Percentiles rank a stretch among this genome's conserved stretches.
Evolutionary conservation across 345 rosid genomes (phyloP).

Genomic region (Chamaenerion angustifolium): DNA sequence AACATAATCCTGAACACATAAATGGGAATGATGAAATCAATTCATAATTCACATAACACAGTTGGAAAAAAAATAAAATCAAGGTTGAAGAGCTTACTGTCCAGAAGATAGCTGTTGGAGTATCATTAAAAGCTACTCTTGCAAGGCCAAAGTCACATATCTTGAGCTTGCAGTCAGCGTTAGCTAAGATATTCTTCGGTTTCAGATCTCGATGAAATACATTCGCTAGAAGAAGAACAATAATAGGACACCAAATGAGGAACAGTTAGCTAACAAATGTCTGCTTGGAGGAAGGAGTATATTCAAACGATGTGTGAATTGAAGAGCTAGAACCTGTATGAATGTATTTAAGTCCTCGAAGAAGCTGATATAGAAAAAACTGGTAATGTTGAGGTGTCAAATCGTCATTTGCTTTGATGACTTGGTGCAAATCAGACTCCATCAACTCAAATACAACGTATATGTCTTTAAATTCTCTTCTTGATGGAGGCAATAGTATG

Average conservation of each 20-base stretch:
- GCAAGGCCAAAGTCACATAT: constrained; percentile 99
- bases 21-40: not conserved
- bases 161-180: constrained; percentile 94
- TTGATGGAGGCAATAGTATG: constrained; percentile 84
- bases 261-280: too few relatives aligned
- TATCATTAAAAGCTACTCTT: constrained; percentile 86
- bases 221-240: constrained; percentile 38
- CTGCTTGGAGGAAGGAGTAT: not conserved
- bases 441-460: too few relatives aligned
- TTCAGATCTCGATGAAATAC: constrained; percentile 90
- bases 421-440: too few relatives aligned
- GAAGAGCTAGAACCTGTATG: constrained; percentile 57
- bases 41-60: not conserved
- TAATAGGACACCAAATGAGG: not conserved
- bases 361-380: constrained; percentile 88
- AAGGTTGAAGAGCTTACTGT: constrained; percentile 34
- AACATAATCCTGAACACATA: constrained; percentile 61
- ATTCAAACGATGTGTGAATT: not conserved
- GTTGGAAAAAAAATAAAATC: not conserved
- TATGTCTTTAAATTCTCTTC: too few relatives aligned
- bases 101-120: constrained; percentile 93
- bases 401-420: too few relatives aligned
- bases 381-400: constrained; percentile 86
- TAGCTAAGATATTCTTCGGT: constrained; percentile 88
- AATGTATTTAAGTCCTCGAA: constrained; percentile 82